Conservation (phyloP, 306 rosid genomes). For the Crotalaria pallida region DNA sequence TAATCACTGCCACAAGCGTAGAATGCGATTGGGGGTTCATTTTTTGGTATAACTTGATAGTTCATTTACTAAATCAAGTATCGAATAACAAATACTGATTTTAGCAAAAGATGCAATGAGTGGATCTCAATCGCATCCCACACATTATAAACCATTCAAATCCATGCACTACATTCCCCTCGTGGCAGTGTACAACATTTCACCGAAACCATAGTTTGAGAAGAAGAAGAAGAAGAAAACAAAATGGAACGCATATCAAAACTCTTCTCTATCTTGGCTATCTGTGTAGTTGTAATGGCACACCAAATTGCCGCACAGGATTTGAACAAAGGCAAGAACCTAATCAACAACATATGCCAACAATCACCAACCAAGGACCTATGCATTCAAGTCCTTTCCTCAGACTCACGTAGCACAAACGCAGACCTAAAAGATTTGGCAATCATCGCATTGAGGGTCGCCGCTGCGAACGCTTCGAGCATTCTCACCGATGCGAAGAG, state of each 20-base stretch:
- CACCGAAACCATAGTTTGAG: background rate
- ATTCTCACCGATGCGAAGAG: background rate
- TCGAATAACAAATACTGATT: background rate
- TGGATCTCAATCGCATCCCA: background rate
- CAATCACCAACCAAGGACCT: background rate
- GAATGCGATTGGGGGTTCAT: background rate
- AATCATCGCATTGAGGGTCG: background rate
- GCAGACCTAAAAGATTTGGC: conserved; percentile 9
- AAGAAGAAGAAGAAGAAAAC: too few relatives aligned
- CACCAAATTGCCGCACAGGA: background rate
- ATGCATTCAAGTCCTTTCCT: background rate
- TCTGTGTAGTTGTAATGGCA: background rate
- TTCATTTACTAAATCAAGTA: background rate
- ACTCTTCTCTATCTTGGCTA: conserved; percentile 3
- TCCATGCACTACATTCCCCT: background rate
- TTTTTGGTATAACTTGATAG: background rate
- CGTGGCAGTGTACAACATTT: background rate
- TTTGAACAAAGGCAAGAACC: background rate
- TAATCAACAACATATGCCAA: background rate
- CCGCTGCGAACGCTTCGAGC: background rate
- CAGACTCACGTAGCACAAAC: background rate
- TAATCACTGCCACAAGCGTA: background rate
- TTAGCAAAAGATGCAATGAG: background rate
- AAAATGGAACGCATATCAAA: background rate
- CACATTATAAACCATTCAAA: background rate